These are phyloP conservation scores for Anisodus tanguticus DNA, from an alignment of 257 asterid genomes.

Conservation along the genomic window DNA sequence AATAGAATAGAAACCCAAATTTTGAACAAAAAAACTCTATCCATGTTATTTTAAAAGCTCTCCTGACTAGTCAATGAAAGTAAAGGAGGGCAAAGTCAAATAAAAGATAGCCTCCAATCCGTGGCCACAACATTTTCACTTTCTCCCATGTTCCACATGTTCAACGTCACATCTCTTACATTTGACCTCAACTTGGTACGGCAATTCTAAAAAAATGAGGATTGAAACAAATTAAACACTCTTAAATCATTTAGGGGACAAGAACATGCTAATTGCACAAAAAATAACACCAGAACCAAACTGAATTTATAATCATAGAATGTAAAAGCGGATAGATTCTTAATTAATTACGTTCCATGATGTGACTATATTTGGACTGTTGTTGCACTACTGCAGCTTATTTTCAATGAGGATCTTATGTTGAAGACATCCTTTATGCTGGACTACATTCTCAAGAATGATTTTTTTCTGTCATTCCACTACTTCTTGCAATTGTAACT, in stretches of 20 bases:
- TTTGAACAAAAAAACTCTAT: neutral
- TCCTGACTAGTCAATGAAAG: neutral
- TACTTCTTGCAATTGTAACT: neutral
- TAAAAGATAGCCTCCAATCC: neutral
- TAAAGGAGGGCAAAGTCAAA: neutral
- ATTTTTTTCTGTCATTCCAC: neutral
- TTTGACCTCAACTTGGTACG: neutral
- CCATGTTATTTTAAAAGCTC: conserved; percentile 2
- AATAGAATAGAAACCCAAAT: neutral
- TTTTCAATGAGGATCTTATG: conserved; percentile 13
- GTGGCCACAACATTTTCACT: neutral
- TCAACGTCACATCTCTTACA: neutral
- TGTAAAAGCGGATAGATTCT: neutral
- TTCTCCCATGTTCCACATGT: neutral
- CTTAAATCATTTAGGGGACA: neutral
- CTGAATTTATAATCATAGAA: neutral
- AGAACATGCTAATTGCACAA: neutral
- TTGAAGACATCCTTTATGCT: neutral
- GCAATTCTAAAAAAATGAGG: neutral
- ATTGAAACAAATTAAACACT: neutral
- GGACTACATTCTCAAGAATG: conserved; percentile 13
- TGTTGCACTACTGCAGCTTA: neutral
- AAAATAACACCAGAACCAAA: neutral
- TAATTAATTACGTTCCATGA: neutral
- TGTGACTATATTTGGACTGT: neutral